Evolutionary conservation across 2,329 filamentous ascomycete species (phyloP), one percentile per base, ranked within the genome.

Genomic region (Coniella lustricola): DNA sequence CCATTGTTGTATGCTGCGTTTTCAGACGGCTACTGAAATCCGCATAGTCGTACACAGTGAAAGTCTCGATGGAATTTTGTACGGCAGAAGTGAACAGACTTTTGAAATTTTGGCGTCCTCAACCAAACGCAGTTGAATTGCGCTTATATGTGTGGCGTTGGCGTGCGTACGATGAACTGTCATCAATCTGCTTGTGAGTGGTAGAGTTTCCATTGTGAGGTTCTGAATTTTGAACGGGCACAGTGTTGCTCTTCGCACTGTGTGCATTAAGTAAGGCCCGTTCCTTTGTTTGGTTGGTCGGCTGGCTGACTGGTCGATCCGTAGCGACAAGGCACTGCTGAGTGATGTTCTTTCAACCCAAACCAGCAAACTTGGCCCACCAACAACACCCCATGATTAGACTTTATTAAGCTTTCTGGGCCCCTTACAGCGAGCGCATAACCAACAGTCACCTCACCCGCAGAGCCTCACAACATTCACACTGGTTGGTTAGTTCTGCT

Each of bases 231-330:
- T 51, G 46, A 47, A 29, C 13, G 5, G n/a, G 20, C 38, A 50
- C 48, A 38, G 48, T 50, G 48, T 22, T n/a, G 10, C 18, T n/a
- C n/a, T 10, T 33, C 38, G 39, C 49, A 51, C 49, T 48, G 49
- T 51, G 49, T 16, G 7, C 40, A 21, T 7, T 2, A 9, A 22
- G n/a, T 21, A 25, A 25, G 14, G 33, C 33, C 16, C 33, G 7
- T 13, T n/a, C n/a, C n/a, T n/a, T n/a, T n/a, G n/a, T n/a, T n/a
- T n/a, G n/a, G n/a, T n/a, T n/a, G n/a, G n/a, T n/a, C n/a, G n/a
- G n/a, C n/a, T n/a, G n/a, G n/a, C n/a, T n/a, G n/a, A n/a, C n/a
- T n/a, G n/a, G n/a, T n/a, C n/a, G n/a, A n/a, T n/a, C n/a, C n/a
- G 25, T 29, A 29, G 25, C 25, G 25, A 29, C 5, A 29, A 10